A percentile compares a stretch with the other conserved stretches of the same genome.
phyloP scores from a whole-genome alignment of 257 asterid species.

The Solanum pennellii region DNA sequence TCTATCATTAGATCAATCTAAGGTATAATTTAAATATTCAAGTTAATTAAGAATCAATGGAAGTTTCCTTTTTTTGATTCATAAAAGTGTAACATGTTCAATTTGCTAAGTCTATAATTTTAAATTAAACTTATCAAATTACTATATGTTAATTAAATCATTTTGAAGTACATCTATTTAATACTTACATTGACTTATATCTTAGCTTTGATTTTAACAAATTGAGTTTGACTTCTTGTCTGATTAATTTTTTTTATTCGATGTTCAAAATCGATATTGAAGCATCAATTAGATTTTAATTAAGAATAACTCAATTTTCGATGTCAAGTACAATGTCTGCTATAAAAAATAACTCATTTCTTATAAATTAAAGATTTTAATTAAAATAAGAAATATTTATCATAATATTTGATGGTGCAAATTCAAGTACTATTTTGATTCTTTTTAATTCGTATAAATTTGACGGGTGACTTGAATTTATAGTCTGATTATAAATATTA shows the following conservation, averaged over 20 bases:
- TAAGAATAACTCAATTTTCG: too few relatives aligned
- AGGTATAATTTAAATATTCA: neutral
- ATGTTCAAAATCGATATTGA: rapidly evolving
- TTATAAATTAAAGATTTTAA: too few relatives aligned
- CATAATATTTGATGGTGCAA: too few relatives aligned
- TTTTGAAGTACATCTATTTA: neutral
- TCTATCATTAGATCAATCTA: neutral
- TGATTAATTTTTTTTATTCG: too few relatives aligned
- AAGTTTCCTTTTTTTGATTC: neutral
- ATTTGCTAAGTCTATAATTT: neutral
- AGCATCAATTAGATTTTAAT: too few relatives aligned
- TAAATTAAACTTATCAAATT: too few relatives aligned
- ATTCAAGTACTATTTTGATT: too few relatives aligned
- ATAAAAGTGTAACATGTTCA: neutral
- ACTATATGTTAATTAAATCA: neutral
- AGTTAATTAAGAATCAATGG: too few relatives aligned
- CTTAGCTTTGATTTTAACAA: neutral
- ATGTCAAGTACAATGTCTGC: neutral
- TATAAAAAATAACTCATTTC: too few relatives aligned
- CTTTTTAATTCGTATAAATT: too few relatives aligned
- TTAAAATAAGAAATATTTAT: too few relatives aligned
- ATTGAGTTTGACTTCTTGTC: neutral
- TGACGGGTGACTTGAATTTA: neutral
- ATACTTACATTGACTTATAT: neutral
- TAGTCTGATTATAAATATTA: too few relatives aligned